A percentile compares a stretch with the other conserved stretches of the same genome.
phyloP scores from a whole-genome alignment of 179 eudicot species.

The Beta corolliflora region DNA sequence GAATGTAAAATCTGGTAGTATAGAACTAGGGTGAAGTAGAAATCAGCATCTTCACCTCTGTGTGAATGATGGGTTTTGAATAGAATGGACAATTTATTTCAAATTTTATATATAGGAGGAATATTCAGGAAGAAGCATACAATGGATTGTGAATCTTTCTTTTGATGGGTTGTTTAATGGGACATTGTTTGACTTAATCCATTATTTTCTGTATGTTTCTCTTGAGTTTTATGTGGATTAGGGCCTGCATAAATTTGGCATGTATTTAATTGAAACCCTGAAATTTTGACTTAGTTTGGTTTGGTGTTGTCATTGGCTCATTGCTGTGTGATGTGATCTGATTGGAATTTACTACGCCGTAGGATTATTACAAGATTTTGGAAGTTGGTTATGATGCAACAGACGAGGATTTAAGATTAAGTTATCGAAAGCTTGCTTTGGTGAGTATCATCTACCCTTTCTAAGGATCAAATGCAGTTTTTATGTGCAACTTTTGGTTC shows the following conservation, averaged over 20 bases:
- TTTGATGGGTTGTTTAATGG: not conserved
- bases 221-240: not conserved
- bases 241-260: not conserved
- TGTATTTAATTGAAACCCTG: not conserved
- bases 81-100: not conserved
- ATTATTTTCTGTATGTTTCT: not conserved
- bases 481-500: not conserved
- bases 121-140: not conserved
- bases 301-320: not conserved
- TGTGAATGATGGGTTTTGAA: not conserved
- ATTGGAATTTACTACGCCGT: constrained; percentile 9
- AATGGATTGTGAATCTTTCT: not conserved
- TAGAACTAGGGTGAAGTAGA: too few relatives aligned
- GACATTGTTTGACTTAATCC: not conserved
- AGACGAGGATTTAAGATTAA: constrained; percentile 52
- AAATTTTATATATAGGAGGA: not conserved
- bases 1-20: not conserved
- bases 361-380: constrained; percentile 66
- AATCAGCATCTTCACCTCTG: not conserved
- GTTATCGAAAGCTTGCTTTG: constrained; percentile 62
- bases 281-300: not conserved
- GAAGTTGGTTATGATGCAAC: constrained; percentile 68
- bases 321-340: constrained; percentile 23
- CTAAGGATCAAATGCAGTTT: not conserved
- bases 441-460: constrained; percentile 37